phyloP scores from a whole-genome alignment of 139 green algal genomes.

The Spirogloea muscicola region DNA sequence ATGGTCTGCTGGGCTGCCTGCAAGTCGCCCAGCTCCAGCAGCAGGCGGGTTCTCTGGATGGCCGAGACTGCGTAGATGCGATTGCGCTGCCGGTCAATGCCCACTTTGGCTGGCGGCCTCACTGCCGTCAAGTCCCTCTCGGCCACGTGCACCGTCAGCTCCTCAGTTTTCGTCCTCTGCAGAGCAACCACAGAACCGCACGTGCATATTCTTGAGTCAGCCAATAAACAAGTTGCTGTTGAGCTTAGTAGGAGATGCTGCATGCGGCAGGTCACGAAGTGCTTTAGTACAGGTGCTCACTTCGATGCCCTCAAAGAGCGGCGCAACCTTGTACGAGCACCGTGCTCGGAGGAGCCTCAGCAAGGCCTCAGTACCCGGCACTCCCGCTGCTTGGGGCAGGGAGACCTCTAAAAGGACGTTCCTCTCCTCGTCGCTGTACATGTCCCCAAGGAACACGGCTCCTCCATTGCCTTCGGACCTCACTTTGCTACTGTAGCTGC shows the following conservation, averaged over 20 bases:
- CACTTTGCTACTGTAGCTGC: not conserved
- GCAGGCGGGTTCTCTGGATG: constrained; percentile 2
- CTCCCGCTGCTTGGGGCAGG: not conserved
- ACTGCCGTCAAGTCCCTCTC: not conserved
- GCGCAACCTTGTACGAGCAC: constrained; percentile 1
- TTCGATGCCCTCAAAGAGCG: not conserved
- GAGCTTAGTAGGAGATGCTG: too few relatives aligned
- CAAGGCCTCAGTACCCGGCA: not conserved
- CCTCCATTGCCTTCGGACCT: not conserved
- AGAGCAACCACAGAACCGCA: too few relatives aligned
- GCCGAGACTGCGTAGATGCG: not conserved
- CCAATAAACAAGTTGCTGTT: too few relatives aligned
- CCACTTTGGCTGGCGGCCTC: not conserved
- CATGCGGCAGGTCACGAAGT: too few relatives aligned
- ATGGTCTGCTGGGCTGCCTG: constrained; percentile 3
- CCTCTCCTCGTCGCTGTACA: constrained; percentile 28
- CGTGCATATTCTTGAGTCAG: too few relatives aligned
- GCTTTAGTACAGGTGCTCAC: too few relatives aligned
- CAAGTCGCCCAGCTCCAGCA: constrained; percentile 13
- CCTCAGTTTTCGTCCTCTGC: too few relatives aligned
- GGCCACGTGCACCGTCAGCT: not conserved
- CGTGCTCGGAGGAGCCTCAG: constrained; percentile 7
- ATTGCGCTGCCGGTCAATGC: constrained; percentile 6
- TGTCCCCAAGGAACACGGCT: constrained; percentile 14
- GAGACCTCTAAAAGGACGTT: constrained; percentile 24